Conservation (phyloP, 2,329 filamentous ascomycete genomes). For the Thielaviopsis musarum region DNA sequence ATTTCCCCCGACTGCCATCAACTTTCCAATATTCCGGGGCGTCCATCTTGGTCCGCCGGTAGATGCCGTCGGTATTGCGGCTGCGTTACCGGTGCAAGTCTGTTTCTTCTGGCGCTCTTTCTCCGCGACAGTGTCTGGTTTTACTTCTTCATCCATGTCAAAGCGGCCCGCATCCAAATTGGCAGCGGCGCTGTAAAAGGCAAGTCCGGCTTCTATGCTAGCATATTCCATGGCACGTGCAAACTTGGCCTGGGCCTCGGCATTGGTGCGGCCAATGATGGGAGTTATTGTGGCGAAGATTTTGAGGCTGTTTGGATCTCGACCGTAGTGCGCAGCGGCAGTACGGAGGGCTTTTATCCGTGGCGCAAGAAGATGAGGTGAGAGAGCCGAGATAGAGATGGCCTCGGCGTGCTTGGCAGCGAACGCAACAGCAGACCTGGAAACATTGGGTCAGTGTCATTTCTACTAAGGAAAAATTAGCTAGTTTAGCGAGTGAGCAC, state of each 20-base stretch:
- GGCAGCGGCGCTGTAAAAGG: constrained; percentile 50
- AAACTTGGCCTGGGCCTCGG: constrained; percentile 31
- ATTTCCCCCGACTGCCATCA: constrained; percentile 20
- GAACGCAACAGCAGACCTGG: constrained; percentile 36
- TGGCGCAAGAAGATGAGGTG: constrained; percentile 34
- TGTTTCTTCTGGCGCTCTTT: too few species aligned
- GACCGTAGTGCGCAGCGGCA: constrained; percentile 30
- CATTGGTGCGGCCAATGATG: constrained; percentile 41
- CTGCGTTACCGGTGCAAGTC: too few species aligned
- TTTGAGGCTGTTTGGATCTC: constrained; percentile 40
- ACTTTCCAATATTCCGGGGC: constrained; percentile 19
- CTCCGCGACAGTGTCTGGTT: constrained; percentile 30
- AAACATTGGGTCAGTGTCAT: background rate
- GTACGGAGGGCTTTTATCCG: constrained; percentile 40
- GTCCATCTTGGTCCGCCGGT: constrained; percentile 24
- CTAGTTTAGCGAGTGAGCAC: background rate
- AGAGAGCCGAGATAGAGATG: constrained; percentile 44
- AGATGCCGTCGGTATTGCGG: constrained; percentile 28
- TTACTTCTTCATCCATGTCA: constrained; percentile 44
- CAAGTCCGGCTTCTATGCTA: constrained; percentile 42
- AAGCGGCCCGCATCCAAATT: constrained; percentile 46
- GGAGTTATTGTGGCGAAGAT: constrained; percentile 42
- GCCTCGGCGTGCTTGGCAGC: constrained; percentile 47
- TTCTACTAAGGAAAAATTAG: too few species aligned
- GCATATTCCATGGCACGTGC: constrained; percentile 38